Percentiles rank a stretch among this genome's conserved stretches.
phyloP scores from a whole-genome alignment of 2,329 filamentous ascomycete species.

The Lomentospora prolificans region DNA sequence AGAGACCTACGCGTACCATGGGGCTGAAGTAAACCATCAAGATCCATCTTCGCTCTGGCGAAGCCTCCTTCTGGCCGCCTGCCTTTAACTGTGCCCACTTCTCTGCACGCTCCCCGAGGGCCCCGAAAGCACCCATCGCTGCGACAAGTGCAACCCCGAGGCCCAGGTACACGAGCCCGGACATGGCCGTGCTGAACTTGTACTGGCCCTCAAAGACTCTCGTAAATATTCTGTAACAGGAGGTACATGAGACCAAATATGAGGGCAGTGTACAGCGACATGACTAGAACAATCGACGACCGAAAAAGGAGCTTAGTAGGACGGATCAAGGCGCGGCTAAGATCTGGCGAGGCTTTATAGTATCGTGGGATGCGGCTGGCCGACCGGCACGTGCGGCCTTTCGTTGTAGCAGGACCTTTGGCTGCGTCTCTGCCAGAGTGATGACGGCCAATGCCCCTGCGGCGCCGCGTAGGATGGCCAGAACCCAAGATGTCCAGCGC shows the following conservation, averaged over 20 bases:
- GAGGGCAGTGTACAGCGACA: slow-evolving; percentile 32
- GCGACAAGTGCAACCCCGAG: slow-evolving; percentile 35
- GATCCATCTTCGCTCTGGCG: slow-evolving; percentile 40
- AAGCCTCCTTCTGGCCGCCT: too few species aligned
- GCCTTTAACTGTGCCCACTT: too few species aligned
- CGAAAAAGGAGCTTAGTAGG: slow-evolving; percentile 36
- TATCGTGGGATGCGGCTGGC: too few species aligned
- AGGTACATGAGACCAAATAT: slow-evolving; percentile 39
- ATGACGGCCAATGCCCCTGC: slow-evolving; percentile 38
- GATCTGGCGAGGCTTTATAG: slow-evolving; percentile 38
- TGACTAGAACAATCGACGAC: slow-evolving; percentile 32
- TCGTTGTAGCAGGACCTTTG: too few species aligned
- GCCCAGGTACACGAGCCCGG: slow-evolving; percentile 38
- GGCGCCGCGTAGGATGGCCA: slow-evolving; percentile 30
- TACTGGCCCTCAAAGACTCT: slow-evolving; percentile 32
- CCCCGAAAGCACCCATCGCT: slow-evolving; percentile 29
- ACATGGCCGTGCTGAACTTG: slow-evolving; percentile 20
- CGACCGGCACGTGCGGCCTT: too few species aligned
- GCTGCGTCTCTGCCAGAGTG: too few species aligned
- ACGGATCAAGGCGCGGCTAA: slow-evolving; percentile 33
- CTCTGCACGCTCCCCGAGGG: slow-evolving; percentile 13
- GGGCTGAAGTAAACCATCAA: slow-evolving; percentile 38
- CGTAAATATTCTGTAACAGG: slow-evolving; percentile 39
- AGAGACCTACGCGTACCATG: slow-evolving; percentile 43
- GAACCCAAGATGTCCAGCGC: slow-evolving; percentile 40